Conservation (phyloP, 2,329 filamentous ascomycete species). For the Xylariaceae sp. region DNA sequence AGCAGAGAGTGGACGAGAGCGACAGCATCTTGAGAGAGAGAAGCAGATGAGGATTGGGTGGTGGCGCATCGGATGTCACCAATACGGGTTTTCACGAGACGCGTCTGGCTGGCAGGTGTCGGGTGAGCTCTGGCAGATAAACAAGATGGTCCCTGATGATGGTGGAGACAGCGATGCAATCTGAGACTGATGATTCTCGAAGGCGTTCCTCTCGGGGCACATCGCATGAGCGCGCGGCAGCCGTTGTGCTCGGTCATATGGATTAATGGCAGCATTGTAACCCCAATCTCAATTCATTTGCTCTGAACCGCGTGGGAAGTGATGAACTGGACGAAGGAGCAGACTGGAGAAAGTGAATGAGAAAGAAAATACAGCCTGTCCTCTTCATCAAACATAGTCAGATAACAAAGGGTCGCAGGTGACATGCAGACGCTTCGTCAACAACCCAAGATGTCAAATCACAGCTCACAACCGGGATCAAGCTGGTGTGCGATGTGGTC, state of each 20-base stretch:
- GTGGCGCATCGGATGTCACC: slow-evolving; percentile 8
- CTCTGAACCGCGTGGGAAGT: no score
- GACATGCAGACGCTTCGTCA: no score
- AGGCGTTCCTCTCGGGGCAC: slow-evolving; percentile 24
- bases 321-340: no score
- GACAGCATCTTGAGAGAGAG: slow-evolving; percentile 11
- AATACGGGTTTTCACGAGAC: not conserved
- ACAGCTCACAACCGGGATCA: no score
- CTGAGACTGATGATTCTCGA: slow-evolving; percentile 26
- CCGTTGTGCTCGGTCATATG: slow-evolving; percentile 18
- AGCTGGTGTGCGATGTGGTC: no score
- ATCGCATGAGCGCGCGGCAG: slow-evolving; percentile 22
- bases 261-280: no score
- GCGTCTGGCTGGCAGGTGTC: not conserved
- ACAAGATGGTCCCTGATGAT: not conserved
- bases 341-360: no score
- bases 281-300: no score
- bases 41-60: not conserved
- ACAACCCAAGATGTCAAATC: no score
- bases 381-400: no score
- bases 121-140: not conserved
- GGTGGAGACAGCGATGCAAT: slow-evolving; percentile 21
- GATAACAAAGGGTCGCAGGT: no score
- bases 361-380: no score
- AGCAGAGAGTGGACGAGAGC: slow-evolving; percentile 16